Base-by-base conservation (phyloP, 2,329 filamentous ascomycete genomes). In the Alternaria panax region DNA sequence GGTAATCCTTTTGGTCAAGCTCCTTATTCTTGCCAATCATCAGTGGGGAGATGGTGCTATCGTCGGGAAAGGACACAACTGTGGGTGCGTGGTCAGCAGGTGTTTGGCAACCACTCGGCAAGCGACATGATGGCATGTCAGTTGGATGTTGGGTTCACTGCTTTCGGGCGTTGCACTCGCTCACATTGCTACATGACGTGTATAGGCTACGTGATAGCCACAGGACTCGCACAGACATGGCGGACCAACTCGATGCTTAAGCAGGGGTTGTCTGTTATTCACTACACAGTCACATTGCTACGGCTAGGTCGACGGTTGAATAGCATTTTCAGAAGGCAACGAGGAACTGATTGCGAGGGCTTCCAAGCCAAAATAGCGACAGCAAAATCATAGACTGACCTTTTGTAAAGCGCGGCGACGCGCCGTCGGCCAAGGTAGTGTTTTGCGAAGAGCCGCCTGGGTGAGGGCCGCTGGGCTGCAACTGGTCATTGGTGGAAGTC, bases 21-120 rank as follows among this genome's bases (percentile, higher is more conserved):
- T 80, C 78, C 60, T 83, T 83, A 58, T 79, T 75, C 53, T 78
- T 80, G 24, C 77, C 81, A 25, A 79, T 77, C 61, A 83, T 78
- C 61, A 82, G 65, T 36, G 82, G 81, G 22, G 82, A 83, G 46
- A 82, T 81, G 46, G 57, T 51, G 46, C 75, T 77, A 45, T 83
- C 81, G 28, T 81, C 75, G 51, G 78, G 79, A 64, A 83, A 83
- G 5, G 81, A 80, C 32, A 83, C 81, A 60, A 78, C 82, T 83
- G 64, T 54, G 51, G 51, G 36, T 28, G 18, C 41, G 40, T 53
- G 51, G 66, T 76, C 67, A 75, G 73, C 68, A 54, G 50, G 41
- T 48, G 40, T 63, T 64, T 55, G 42, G 30, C 7, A 40, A 50
- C 25, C 38, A 30, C 53, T 20, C 47, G 46, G 46, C 41, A 28